Conservation (phyloP, 2,329 filamentous ascomycete species). For the Diaporthe sp. region DNA sequence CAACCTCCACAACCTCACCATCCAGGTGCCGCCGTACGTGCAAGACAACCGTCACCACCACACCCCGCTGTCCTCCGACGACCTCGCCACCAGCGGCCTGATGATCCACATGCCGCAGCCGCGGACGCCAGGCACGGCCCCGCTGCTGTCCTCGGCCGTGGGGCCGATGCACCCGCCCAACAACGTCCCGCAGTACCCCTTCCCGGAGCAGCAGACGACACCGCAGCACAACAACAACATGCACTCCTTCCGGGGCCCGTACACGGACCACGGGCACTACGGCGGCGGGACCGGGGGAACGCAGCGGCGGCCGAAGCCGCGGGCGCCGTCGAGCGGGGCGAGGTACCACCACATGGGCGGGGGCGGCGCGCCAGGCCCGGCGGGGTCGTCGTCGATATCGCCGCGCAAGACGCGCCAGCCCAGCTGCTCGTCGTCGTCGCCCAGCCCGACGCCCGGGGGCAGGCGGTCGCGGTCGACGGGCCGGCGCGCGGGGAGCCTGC, state of each 20-base stretch:
- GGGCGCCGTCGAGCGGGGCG: conserved; percentile 67
- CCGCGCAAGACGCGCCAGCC: conserved; percentile 57
- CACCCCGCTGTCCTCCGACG: conserved; percentile 35
- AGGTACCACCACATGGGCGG: conserved; percentile 55
- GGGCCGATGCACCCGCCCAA: conserved; percentile 47
- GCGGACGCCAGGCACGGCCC: conserved; percentile 51
- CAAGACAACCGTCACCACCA: conserved; percentile 31
- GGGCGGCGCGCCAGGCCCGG: conserved; percentile 48
- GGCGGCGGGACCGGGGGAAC: too few relatives aligned
- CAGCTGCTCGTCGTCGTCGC: conserved; percentile 39
- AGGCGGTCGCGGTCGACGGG: conserved; percentile 51
- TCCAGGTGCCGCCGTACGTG: conserved; percentile 38
- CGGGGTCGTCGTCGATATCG: conserved; percentile 47
- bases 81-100: conserved; percentile 54
- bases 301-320: conserved; percentile 59
- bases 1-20: conserved; percentile 39
- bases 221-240: conserved; percentile 39
- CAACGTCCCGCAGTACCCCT: conserved; percentile 36
- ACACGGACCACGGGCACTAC: conserved; percentile 33
- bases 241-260: conserved; percentile 31
- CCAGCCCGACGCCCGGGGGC: conserved; percentile 42
- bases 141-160: conserved; percentile 51
- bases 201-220: conserved; percentile 35
- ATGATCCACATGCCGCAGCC: conserved; percentile 69
- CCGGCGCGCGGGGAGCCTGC: conserved; percentile 32